Evolutionary conservation across 1,139 yeast genomes (phyloP).

Genomic region (Taphrina confusa): DNA sequence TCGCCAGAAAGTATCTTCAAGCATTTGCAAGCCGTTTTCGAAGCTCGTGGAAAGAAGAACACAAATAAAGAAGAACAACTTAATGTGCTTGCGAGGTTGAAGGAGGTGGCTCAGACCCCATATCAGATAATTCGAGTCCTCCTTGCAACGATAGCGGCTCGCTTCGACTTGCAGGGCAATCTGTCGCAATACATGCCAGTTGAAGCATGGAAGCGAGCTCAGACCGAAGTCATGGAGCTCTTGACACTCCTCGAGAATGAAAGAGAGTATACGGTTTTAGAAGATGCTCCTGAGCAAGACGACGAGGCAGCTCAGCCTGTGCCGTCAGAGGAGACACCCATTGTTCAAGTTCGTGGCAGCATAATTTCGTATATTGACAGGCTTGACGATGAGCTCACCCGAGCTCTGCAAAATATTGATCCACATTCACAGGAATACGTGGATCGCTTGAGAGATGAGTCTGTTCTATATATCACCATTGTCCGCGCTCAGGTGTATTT

Average conservation of each 20-base stretch:
- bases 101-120: slow-evolving; percentile 55
- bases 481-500: slow-evolving; percentile 83
- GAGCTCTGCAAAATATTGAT: slow-evolving; percentile 82
- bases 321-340: slow-evolving; percentile 72
- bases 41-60: slow-evolving; percentile 93
- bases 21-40: slow-evolving; percentile 72
- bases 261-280: slow-evolving; percentile 68
- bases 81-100: slow-evolving; percentile 64
- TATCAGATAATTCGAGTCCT: slow-evolving; percentile 79
- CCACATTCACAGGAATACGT: slow-evolving; percentile 95
- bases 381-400: slow-evolving; percentile 89
- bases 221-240: slow-evolving; percentile 62
- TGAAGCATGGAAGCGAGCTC: slow-evolving; percentile 69
- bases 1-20: slow-evolving; percentile 61
- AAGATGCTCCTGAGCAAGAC: slow-evolving; percentile 84
- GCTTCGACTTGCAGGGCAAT: slow-evolving; percentile 73
- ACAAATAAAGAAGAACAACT: slow-evolving; percentile 83
- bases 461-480: slow-evolving; percentile 69
- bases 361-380: slow-evolving; percentile 85
- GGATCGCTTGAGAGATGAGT: slow-evolving; percentile 86
- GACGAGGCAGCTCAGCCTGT: slow-evolving; percentile 51
- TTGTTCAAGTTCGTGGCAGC: slow-evolving; percentile 70
- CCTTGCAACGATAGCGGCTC: slow-evolving; percentile 79
- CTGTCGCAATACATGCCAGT: slow-evolving; percentile 72
- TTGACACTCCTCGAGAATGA: slow-evolving; percentile 69